These are phyloP conservation scores for Calendula officinalis DNA, from an alignment of 129 eudicot species.

Conservation along the genomic window DNA sequence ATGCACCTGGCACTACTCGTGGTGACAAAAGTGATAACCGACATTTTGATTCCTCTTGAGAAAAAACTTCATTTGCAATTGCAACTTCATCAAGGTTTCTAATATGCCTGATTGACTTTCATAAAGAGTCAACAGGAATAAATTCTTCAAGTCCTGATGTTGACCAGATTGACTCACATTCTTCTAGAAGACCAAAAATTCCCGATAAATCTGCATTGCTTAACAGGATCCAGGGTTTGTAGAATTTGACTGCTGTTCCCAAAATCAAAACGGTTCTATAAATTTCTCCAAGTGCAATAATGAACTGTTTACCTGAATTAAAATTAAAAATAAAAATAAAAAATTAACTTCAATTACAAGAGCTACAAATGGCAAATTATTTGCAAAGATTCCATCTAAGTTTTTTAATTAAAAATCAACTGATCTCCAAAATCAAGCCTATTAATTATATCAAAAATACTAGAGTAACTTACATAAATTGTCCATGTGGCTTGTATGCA, in stretches of 20 bases:
- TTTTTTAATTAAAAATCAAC: too few relatives aligned
- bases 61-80: slow-evolving; percentile 35
- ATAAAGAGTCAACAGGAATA: slow-evolving; percentile 34
- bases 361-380: too few relatives aligned
- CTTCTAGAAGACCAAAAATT: slow-evolving; percentile 51
- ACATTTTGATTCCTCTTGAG: slow-evolving; percentile 47
- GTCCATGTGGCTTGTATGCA: too few relatives aligned
- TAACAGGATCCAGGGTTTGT: slow-evolving; percentile 61
- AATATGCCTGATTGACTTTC: slow-evolving; percentile 53
- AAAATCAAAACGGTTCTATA: slow-evolving; percentile 62
- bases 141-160: slow-evolving; percentile 68
- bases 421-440: slow-evolving; percentile 9
- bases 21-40: slow-evolving; percentile 55
- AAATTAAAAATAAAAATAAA: neutral
- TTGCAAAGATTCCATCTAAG: too few relatives aligned
- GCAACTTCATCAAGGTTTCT: slow-evolving; percentile 45
- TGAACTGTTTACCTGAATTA: slow-evolving; percentile 50
- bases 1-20: slow-evolving; percentile 53
- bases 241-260: slow-evolving; percentile 56
- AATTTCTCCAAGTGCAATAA: slow-evolving; percentile 74
- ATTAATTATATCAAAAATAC: too few relatives aligned
- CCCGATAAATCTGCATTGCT: slow-evolving; percentile 31
- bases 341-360: too few relatives aligned
- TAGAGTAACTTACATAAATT: too few relatives aligned
- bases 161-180: slow-evolving; percentile 67